These are phyloP conservation scores for Solanum lycopersicoides DNA, from an alignment of 257 asterid species.

Conservation along the genomic window DNA sequence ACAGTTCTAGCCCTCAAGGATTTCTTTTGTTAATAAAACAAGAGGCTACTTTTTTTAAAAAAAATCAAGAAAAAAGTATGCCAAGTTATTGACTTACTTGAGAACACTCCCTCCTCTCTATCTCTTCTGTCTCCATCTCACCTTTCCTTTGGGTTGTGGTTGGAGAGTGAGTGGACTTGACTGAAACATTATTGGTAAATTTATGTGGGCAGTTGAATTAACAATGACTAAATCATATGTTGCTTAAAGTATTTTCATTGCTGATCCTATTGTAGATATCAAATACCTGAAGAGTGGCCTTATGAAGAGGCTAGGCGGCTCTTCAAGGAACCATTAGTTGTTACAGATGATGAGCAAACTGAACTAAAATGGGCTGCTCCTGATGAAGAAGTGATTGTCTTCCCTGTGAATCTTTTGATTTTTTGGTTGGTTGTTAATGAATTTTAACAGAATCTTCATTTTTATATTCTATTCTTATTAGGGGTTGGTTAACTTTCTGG, in stretches of 20 bases:
- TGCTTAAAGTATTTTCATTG: not conserved
- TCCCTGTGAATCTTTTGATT: not conserved
- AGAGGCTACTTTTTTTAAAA: not conserved
- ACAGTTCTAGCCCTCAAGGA: not conserved
- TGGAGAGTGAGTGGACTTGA: not conserved
- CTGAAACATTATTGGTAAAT: not conserved
- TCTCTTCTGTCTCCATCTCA: not conserved
- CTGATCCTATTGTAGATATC: slow-evolving; percentile 47
- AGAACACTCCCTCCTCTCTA: not conserved
- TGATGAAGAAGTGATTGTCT: slow-evolving; percentile 75
- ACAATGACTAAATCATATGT: not conserved
- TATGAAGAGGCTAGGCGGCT: slow-evolving; percentile 84
- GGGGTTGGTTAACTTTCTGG: slow-evolving; percentile 85
- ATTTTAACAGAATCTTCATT: not conserved
- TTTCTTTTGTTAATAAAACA: not conserved
- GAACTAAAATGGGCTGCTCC: slow-evolving; percentile 95
- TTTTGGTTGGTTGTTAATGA: slow-evolving; percentile 1
- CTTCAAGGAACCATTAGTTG: slow-evolving; percentile 83
- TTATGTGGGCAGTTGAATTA: not conserved
- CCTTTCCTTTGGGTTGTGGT: not conserved
- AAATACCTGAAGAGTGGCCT: slow-evolving; percentile 94
- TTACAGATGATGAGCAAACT: slow-evolving; percentile 46
- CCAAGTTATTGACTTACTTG: not conserved
- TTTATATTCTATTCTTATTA: slow-evolving; percentile 3
- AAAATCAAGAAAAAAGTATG: not conserved